Evolutionary conservation across 768 basidiomycete genomes (phyloP).

Genomic region (Tricholoma bakamatsutake): DNA sequence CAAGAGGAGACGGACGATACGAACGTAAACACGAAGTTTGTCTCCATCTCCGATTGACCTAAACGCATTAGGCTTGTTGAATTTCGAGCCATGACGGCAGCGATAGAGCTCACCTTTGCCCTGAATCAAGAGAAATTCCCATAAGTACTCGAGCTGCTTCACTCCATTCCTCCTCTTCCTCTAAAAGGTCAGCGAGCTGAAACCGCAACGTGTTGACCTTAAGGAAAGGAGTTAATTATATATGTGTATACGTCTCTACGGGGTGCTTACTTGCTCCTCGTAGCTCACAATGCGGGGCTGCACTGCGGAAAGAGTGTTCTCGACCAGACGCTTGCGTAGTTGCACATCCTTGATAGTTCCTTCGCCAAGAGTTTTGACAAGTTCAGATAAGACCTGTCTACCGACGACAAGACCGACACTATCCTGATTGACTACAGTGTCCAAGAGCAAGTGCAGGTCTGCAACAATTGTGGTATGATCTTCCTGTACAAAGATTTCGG

Average conservation of each 20-base stretch:
- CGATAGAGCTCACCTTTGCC: slow-evolving; percentile 59
- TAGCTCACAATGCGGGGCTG: slow-evolving; percentile 84
- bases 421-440: slow-evolving; percentile 80
- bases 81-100: slow-evolving; percentile 2
- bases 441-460: slow-evolving; percentile 68
- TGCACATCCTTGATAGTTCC: slow-evolving; percentile 49
- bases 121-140: slow-evolving; percentile 87
- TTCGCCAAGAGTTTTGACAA: slow-evolving; percentile 63
- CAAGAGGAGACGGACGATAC: slow-evolving; percentile 88
- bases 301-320: slow-evolving; percentile 64
- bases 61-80: slow-evolving; percentile 9
- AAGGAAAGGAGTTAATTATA: neutral
- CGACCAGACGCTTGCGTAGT: slow-evolving; percentile 64
- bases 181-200: slow-evolving; percentile 87
- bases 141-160: slow-evolving; percentile 89
- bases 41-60: slow-evolving; percentile 74
- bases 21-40: slow-evolving; percentile 85
- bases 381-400: slow-evolving; percentile 80
- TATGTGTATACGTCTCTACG: neutral
- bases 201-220: slow-evolving; percentile 84
- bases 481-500: slow-evolving; percentile 52
- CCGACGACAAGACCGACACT: slow-evolving; percentile 81
- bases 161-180: slow-evolving; percentile 89
- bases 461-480: slow-evolving; percentile 37
- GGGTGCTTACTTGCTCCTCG: slow-evolving; percentile 82